phyloP scores from a whole-genome alignment of 106 monocot species.

The Acorus calamus region DNA sequence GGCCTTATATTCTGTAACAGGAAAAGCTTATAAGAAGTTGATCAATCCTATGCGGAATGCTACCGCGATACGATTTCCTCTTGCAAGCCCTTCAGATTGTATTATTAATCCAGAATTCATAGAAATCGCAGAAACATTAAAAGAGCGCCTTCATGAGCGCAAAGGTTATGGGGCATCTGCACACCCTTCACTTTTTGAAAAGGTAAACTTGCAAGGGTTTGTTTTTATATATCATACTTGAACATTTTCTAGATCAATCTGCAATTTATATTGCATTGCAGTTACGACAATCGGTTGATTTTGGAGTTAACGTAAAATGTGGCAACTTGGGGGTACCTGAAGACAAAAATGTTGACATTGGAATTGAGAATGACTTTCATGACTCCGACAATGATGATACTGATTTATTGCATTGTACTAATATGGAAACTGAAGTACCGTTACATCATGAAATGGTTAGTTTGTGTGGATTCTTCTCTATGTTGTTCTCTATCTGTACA shows the following conservation, averaged over 20 bases:
- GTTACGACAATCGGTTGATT: constrained; percentile 67
- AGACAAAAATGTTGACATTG: constrained; percentile 35
- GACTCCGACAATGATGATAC: constrained; percentile 37
- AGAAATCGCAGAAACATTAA: constrained; percentile 33
- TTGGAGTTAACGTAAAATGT: constrained; percentile 31
- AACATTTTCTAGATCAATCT: neutral
- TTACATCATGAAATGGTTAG: constrained; percentile 37
- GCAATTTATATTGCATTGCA: constrained; percentile 22
- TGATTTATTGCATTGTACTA: constrained; percentile 19
- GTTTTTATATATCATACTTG: neutral
- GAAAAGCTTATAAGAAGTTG: constrained; percentile 36
- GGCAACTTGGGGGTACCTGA: constrained; percentile 20
- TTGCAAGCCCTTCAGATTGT: constrained; percentile 50
- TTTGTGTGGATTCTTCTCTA: neutral
- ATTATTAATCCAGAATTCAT: constrained; percentile 33
- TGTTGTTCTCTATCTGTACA: neutral
- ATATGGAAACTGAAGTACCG: constrained; percentile 36
- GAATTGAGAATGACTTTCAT: constrained; percentile 27
- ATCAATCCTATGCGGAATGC: constrained; percentile 17
- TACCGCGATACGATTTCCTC: constrained; percentile 52
- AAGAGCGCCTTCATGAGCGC: constrained; percentile 10
- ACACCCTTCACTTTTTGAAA: constrained; percentile 53
- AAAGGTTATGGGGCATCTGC: constrained; percentile 20
- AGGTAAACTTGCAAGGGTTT: constrained; percentile 33
- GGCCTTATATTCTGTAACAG: constrained; percentile 26